phyloP scores from a whole-genome alignment of 2,329 filamentous ascomycete genomes.

The Thielaviopsis euricoi region DNA sequence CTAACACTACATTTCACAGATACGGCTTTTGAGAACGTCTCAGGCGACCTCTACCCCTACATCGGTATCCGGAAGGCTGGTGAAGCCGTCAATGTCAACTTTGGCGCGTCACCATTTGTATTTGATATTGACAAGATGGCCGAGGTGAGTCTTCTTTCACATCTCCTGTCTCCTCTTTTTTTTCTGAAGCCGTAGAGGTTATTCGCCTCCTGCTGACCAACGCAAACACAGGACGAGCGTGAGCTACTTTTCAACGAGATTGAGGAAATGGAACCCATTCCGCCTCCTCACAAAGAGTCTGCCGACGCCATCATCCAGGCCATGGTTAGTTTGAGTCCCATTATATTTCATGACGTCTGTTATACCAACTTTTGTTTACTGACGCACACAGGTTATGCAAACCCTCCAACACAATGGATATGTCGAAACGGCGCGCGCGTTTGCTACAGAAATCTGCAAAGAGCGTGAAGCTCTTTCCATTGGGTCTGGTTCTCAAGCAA shows the following conservation, averaged over 20 bases:
- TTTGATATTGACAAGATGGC: constrained; percentile 86
- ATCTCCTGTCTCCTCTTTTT: no score
- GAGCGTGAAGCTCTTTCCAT: constrained; percentile 56
- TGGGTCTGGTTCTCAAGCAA: constrained; percentile 34
- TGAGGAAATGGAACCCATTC: not conserved
- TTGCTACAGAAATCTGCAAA: constrained; percentile 61
- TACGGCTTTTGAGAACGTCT: constrained; percentile 51
- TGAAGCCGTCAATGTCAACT: constrained; percentile 47
- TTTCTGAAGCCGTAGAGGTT: not conserved
- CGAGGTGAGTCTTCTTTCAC: constrained; percentile 45
- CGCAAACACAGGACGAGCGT: not conserved
- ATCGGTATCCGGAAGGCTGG: constrained; percentile 49
- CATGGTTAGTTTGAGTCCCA: not conserved
- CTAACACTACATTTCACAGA: constrained; percentile 36
- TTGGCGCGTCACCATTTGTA: constrained; percentile 32
- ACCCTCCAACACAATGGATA: constrained; percentile 93
- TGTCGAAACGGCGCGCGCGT: constrained; percentile 78
- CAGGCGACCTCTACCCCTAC: constrained; percentile 47
- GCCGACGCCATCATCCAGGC: not conserved
- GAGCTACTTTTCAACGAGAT: not conserved
- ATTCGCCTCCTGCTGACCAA: not conserved
- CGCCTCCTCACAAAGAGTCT: not conserved
- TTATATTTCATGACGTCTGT: no score
- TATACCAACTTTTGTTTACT: not conserved
- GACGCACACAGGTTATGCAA: constrained; percentile 43